phyloP scores from a whole-genome alignment of 768 basidiomycete species.

The Suillus tomentosus region DNA sequence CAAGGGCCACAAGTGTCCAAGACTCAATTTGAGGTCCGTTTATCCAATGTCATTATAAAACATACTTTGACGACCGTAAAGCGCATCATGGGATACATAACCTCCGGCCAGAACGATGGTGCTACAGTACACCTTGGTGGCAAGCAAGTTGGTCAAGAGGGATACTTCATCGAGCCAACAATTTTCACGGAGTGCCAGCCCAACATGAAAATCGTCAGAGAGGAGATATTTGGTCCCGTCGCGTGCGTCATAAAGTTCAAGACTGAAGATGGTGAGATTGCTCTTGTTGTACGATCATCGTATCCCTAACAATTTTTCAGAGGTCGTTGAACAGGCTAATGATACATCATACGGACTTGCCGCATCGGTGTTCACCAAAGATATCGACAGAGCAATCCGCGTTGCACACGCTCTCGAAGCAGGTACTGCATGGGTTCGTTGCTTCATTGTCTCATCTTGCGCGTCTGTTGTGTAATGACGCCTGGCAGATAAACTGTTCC shows the following conservation, averaged over 20 bases:
- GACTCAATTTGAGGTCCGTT: conserved; percentile 44
- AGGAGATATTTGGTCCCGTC: conserved; percentile 50
- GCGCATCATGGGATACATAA: conserved; percentile 52
- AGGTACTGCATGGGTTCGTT: conserved; percentile 59
- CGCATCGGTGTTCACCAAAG: conserved; percentile 49
- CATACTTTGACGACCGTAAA: conserved; percentile 16
- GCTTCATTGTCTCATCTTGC: background rate
- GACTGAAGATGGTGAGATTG: conserved; percentile 33
- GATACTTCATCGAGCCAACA: conserved; percentile 49
- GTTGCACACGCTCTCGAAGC: conserved; percentile 46
- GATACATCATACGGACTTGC: conserved; percentile 50
- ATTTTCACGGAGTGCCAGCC: conserved; percentile 44
- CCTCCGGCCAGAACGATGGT: conserved; percentile 50
- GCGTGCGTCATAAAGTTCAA: conserved; percentile 49
- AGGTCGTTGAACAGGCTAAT: conserved; percentile 38
- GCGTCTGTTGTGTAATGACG: background rate
- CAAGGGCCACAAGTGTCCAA: conserved; percentile 54
- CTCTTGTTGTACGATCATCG: background rate
- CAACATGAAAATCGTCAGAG: conserved; percentile 48
- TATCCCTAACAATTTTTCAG: conserved; percentile 17
- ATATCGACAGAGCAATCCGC: conserved; percentile 44
- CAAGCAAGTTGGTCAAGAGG: conserved; percentile 40
- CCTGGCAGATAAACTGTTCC: conserved; percentile 42
- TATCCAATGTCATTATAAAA: background rate
- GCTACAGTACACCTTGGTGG: conserved; percentile 51